Base-by-base conservation (phyloP, 2,329 filamentous ascomycete species). In the Cryphonectria japonica region DNA sequence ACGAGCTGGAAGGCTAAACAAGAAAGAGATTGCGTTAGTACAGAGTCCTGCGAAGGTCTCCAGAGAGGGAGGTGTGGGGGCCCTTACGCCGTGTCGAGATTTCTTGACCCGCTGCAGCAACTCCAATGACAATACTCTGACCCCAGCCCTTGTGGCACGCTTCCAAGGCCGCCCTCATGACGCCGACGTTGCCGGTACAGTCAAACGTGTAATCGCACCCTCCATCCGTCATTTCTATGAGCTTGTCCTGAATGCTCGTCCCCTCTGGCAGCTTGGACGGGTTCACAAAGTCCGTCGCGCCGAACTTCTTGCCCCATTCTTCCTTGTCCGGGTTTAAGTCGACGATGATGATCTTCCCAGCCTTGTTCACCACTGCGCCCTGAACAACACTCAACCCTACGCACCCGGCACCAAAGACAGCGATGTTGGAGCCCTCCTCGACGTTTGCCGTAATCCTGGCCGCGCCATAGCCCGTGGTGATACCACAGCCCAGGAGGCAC, bases 101-200 rank as follows among this genome's bases (percentile, higher is more conserved):
- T 85, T 98, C 95, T 84, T 98, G 95, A 67, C 95, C 95, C 71
- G 95, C 95, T 76, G 95, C 95, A 73, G 95, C 95, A 75, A 99
- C 96, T 82, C 96, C 96, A 78, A 99, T 99, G 82, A 99, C 90
- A 82, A 99, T 97, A 80, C 93, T 97, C 87, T 98, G 90, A 78
- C 96, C 96, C 96, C 96, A 99, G 65, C 96, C 96, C 89, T 99
- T 99, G 87, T 99, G 96, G 86, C 95, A 98, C 65, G 96, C 95
- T 86, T 99, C 95, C 72, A 99, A 90, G 57, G 96, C 96, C 68
- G 93, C 92, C 74, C 96, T 89, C 96, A 97, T 99, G 69, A 99
- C 96, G 76, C 91, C 89, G 68, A 98, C 95, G 79, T 98, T 98
- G 72, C 96, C 96, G 8, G 96, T 99, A 88, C 96, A 98, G 86